Evolutionary conservation across 129 eudicot genomes (phyloP).

Genomic region (Gnaphalium uliginosum): DNA sequence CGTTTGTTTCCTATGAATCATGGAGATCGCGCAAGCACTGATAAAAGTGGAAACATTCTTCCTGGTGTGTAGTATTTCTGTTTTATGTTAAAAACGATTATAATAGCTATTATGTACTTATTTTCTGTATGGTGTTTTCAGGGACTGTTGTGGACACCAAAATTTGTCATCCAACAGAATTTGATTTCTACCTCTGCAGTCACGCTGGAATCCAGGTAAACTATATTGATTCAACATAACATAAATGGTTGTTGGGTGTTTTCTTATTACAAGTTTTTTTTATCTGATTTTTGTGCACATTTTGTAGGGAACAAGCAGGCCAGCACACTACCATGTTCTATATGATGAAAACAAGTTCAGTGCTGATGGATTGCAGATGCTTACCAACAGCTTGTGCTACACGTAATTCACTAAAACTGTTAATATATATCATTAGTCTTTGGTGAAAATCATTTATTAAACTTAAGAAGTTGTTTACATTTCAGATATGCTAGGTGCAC

Average conservation of each 20-base stretch:
- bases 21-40: conserved; percentile 40
- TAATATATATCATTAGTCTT: neutral
- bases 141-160: conserved; percentile 76
- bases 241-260: neutral
- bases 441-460: neutral
- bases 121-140: conserved; percentile 5
- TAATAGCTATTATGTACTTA: neutral
- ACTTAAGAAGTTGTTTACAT: neutral
- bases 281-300: neutral
- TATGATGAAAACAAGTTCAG: conserved; percentile 72
- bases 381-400: conserved; percentile 66
- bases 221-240: neutral
- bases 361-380: conserved; percentile 62
- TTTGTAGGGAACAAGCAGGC: conserved; percentile 79
- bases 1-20: conserved; percentile 64
- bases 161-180: conserved; percentile 66
- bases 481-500: conserved; percentile 82
- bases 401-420: conserved; percentile 42
- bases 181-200: conserved; percentile 78
- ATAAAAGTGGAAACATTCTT: conserved; percentile 75
- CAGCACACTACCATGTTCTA: conserved; percentile 77
- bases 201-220: conserved; percentile 85
- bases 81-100: neutral
- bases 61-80: conserved; percentile 48
- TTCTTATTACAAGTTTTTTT: neutral